Base-by-base conservation (phyloP, 2,329 filamentous ascomycete species). In the Phyllosticta citriasiana region DNA sequence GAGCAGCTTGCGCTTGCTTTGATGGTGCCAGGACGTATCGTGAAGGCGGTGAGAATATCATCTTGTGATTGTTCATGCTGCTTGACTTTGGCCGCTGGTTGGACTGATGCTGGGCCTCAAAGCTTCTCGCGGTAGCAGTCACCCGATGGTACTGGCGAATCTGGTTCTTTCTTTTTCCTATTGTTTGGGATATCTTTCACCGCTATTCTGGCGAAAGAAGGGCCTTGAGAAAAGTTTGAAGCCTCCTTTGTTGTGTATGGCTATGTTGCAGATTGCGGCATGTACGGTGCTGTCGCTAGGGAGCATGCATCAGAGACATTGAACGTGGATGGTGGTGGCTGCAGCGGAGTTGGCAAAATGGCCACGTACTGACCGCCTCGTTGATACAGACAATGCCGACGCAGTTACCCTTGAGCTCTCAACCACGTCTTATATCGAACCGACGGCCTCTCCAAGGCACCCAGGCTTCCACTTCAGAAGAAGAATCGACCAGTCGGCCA, bases 351-450 rank as follows among this genome's bases (percentile, higher is more conserved):
- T 51, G 24, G 19, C 27, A 51, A 19, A 40, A 53, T 40, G 40
- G 59, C 47, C 24, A 53, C 59, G 51, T 61, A 51, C 55, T 61
- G 59, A 61, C 59, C 59, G 59, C 59, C 59, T 61, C 50, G 30
- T 24, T 47, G 40, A 47, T 47, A 47, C 16, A 47, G 40, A 47
- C 40, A 47, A 47, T 47, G 40, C 40, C 40, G 40, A 47, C 40
- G 40, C 40, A n/a, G 40, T 47, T 47, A 47, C n/a, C 40, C 40
- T 47, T 47, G 6, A n/a, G 16, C 40, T n/a, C 5, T 47, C 40
- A 6, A 47, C 40, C 3, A 47, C 40, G 40, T 47, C 40, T 47
- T 47, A 47, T 47, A 47, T 47, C 40, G 16, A 47, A 47, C 6
- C n/a, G 16, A n/a, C 16, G 40, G 14, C 40, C 4, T n/a, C 40